Evolutionary conservation across 768 basidiomycete genomes (phyloP).

Genomic region (Leucogyrophana mollusca): DNA sequence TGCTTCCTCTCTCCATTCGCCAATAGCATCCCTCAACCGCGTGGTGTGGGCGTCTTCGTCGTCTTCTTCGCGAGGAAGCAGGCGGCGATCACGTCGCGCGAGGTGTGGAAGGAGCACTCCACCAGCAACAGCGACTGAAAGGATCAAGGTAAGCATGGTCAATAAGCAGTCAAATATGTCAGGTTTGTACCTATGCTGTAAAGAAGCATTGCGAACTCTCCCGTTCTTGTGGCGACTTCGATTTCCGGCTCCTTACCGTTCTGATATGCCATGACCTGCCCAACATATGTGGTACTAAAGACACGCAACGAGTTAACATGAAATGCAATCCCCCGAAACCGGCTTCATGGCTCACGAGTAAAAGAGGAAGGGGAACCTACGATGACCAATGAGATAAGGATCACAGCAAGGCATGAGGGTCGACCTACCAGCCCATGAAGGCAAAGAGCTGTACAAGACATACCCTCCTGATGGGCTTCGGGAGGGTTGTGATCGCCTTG

Average conservation of each 20-base stretch:
- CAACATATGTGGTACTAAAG: slow-evolving; percentile 89
- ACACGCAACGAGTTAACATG: slow-evolving; percentile 1
- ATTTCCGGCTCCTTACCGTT: slow-evolving; percentile 69
- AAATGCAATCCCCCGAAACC: background rate
- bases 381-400: slow-evolving; percentile 5
- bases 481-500: slow-evolving; percentile 68
- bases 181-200: slow-evolving; percentile 74
- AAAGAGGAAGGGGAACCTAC: slow-evolving; percentile 93
- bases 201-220: slow-evolving; percentile 85
- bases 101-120: slow-evolving; percentile 82
- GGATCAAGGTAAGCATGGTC: background rate
- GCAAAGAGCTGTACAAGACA: slow-evolving; percentile 94
- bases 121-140: slow-evolving; percentile 78
- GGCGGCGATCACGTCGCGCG: slow-evolving; percentile 74
- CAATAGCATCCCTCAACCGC: slow-evolving; percentile 68
- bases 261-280: slow-evolving; percentile 90
- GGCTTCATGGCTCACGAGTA: slow-evolving; percentile 60
- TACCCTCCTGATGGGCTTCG: slow-evolving; percentile 81
- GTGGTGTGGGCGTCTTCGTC: slow-evolving; percentile 74
- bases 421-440: slow-evolving; percentile 89
- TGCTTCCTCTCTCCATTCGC: slow-evolving; percentile 84
- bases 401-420: background rate
- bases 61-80: slow-evolving; percentile 66
- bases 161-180: background rate
- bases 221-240: slow-evolving; percentile 81